phyloP scores from a whole-genome alignment of 768 basidiomycete species.

The Candolleomyces efflorescens region DNA sequence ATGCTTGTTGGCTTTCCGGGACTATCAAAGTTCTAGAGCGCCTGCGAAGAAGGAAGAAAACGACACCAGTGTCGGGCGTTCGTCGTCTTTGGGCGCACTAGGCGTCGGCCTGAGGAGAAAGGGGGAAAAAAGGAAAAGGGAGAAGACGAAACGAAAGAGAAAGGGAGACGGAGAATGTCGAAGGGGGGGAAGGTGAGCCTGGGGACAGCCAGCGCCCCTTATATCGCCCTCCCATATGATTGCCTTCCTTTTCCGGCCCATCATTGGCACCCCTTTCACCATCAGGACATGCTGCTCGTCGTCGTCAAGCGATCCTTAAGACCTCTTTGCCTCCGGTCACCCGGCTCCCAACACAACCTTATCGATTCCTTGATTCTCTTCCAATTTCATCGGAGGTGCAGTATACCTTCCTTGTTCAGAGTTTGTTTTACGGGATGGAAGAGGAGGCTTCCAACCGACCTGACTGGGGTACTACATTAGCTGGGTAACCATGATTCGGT shows the following conservation, averaged over 20 bases:
- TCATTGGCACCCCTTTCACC: neutral
- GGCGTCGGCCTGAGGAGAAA: constrained; percentile 29
- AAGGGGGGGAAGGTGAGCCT: constrained; percentile 7
- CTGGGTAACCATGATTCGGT: too few relatives aligned
- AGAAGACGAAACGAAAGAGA: neutral
- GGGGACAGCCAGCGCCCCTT: neutral
- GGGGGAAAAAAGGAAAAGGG: constrained; percentile 3
- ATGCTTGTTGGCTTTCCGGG: constrained; percentile 3
- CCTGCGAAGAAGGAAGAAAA: constrained; percentile 28
- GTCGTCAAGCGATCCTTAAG: neutral
- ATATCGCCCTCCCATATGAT: neutral
- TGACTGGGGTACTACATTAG: too few relatives aligned
- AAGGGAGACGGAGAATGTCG: constrained; percentile 9
- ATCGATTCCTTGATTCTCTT: too few relatives aligned
- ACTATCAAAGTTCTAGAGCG: constrained; percentile 14
- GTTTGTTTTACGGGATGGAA: too few relatives aligned
- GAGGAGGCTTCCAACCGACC: too few relatives aligned
- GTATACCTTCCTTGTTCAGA: too few relatives aligned
- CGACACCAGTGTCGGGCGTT: constrained; percentile 49
- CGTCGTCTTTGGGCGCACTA: constrained; percentile 35
- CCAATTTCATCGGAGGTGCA: too few relatives aligned
- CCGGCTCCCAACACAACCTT: too few relatives aligned
- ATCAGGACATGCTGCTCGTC: neutral
- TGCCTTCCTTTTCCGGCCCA: neutral
- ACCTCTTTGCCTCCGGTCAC: too few relatives aligned